These are phyloP conservation scores for Aspergillus nidulans DNA, from an alignment of 495 filamentous ascomycete species.

Conservation along the genomic window DNA sequence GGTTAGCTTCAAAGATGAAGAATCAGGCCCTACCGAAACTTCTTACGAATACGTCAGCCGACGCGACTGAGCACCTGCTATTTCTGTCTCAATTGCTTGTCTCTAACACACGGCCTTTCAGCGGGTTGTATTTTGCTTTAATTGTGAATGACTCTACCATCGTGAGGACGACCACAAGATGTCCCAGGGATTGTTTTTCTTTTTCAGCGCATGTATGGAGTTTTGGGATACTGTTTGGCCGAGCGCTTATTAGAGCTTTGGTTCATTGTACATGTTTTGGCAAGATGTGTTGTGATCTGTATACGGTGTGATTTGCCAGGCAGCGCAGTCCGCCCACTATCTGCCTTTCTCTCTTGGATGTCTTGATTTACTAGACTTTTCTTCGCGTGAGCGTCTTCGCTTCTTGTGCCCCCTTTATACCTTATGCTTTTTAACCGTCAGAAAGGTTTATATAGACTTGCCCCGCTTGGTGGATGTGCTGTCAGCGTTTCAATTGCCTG, in stretches of 20 bases:
- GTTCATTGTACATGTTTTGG: conserved; percentile 26
- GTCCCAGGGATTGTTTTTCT: conserved; percentile 4
- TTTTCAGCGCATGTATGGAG: conserved; percentile 24
- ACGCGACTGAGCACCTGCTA: conserved; percentile 27
- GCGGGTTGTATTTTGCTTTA: conserved; percentile 15
- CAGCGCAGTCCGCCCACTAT: conserved; percentile 13
- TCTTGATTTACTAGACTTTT: conserved; percentile 13
- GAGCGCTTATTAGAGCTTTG: conserved; percentile 20
- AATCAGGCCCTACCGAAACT: conserved; percentile 32
- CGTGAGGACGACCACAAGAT: background rate
- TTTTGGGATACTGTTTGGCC: conserved; percentile 17
- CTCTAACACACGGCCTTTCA: conserved; percentile 13
- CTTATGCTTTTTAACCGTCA: conserved; percentile 11
- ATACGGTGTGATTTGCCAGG: conserved; percentile 11
- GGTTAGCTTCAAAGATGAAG: conserved; percentile 45
- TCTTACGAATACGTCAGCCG: conserved; percentile 39
- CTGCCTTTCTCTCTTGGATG: conserved; percentile 15
- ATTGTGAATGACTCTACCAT: background rate
- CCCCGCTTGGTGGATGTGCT: conserved; percentile 13
- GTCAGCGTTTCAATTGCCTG: conserved; percentile 18
- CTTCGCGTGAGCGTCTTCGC: background rate
- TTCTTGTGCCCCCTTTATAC: conserved; percentile 14
- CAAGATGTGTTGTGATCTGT: conserved; percentile 18
- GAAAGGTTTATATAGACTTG: conserved; percentile 16
- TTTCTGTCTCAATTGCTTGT: conserved; percentile 18